Evolutionary conservation across 805 yeast genomes (phyloP).

Genomic region (Grigorovia yakushimaensis): DNA sequence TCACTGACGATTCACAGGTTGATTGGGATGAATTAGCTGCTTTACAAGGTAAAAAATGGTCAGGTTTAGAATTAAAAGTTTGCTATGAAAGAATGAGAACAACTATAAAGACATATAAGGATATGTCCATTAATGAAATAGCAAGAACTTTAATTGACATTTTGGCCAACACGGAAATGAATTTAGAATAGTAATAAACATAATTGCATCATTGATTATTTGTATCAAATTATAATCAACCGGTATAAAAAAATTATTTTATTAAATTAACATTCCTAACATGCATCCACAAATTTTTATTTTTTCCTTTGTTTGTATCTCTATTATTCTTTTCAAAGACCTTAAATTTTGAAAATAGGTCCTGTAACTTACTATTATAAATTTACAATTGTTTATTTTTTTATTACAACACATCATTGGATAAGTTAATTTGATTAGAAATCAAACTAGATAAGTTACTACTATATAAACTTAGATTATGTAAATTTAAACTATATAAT

Average conservation of each 20-base stretch:
- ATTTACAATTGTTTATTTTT: too few relatives aligned
- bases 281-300: too few relatives aligned
- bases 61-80: conserved; percentile 48
- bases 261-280: neutral
- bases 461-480: too few relatives aligned
- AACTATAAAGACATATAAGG: conserved; percentile 39
- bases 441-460: too few relatives aligned
- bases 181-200: neutral
- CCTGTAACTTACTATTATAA: too few relatives aligned
- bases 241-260: neutral
- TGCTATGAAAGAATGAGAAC: conserved; percentile 53
- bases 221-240: too few relatives aligned
- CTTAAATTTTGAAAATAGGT: too few relatives aligned
- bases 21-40: conserved; percentile 50
- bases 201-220: neutral
- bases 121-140: conserved; percentile 30
- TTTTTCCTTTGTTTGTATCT: too few relatives aligned
- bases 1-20: conserved; percentile 33
- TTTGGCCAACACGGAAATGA: neutral
- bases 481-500: too few relatives aligned
- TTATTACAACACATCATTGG: too few relatives aligned
- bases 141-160: conserved; percentile 23
- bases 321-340: too few relatives aligned
- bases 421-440: too few relatives aligned
- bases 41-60: conserved; percentile 40